Evolutionary conservation across 2,329 filamentous ascomycete genomes (phyloP).

Genomic region (Aureobasidium leucospermi): DNA sequence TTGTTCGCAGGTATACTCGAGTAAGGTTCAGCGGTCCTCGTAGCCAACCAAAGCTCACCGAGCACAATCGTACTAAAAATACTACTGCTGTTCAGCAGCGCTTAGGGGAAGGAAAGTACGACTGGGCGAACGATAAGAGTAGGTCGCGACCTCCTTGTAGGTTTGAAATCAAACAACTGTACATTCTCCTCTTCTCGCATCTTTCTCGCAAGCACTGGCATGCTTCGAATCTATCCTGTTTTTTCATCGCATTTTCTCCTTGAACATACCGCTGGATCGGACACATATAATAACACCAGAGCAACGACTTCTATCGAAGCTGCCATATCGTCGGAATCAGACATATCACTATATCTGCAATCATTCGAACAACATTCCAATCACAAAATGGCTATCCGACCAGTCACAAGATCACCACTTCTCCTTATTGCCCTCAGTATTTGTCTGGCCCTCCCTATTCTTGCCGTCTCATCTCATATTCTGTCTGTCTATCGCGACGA

Average conservation of each 20-base stretch:
- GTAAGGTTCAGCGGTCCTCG: neutral
- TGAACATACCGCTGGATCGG: neutral
- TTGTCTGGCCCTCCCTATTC: neutral
- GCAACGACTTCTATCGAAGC: neutral
- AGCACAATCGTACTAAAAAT: neutral
- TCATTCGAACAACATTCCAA: neutral
- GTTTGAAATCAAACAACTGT: no score
- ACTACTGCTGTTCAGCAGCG: neutral
- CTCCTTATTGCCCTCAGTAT: neutral
- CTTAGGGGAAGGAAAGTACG: neutral
- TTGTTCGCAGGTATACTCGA: neutral
- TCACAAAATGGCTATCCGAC: neutral
- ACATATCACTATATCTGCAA: no score
- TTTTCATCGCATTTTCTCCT: neutral
- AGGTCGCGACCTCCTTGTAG: neutral
- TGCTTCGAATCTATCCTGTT: neutral
- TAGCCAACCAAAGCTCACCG: neutral
- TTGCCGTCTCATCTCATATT: slow-evolving; percentile 24
- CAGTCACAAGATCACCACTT: neutral
- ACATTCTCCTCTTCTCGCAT: neutral
- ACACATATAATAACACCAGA: neutral
- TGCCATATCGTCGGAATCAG: neutral
- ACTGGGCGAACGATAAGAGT: neutral
- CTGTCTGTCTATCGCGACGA: slow-evolving; percentile 38
- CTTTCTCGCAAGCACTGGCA: neutral